Conservation (phyloP, 2,329 filamentous ascomycete species). For the Aspergillus thermomutatus region DNA sequence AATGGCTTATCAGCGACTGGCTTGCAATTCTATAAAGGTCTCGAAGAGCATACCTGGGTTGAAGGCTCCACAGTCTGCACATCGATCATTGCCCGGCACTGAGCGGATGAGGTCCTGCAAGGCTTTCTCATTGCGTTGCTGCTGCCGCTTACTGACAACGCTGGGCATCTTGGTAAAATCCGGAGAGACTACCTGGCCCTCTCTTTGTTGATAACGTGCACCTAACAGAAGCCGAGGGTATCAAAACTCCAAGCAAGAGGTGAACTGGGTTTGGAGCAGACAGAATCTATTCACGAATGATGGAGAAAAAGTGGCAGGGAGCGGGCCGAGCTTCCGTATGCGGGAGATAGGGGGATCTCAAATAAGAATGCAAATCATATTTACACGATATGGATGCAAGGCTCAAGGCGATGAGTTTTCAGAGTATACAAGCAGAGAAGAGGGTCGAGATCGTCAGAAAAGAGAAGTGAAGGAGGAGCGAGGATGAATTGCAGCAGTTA, state of each 20-base stretch:
- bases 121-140: slow-evolving; percentile 91
- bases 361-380: slow-evolving; percentile 13
- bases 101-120: slow-evolving; percentile 85
- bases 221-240: slow-evolving; percentile 11
- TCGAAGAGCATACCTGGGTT: slow-evolving; percentile 71
- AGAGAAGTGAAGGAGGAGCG: slow-evolving; percentile 3
- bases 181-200: neutral
- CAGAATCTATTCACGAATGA: slow-evolving; percentile 7
- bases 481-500: neutral
- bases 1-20: slow-evolving; percentile 4
- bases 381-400: slow-evolving; percentile 7
- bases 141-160: slow-evolving; percentile 88
- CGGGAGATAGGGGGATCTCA: slow-evolving; percentile 9
- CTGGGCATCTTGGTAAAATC: slow-evolving; percentile 57
- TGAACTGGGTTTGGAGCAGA: neutral
- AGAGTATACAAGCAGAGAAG: neutral
- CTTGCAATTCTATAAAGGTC: neutral
- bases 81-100: slow-evolving; percentile 84
- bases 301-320: slow-evolving; percentile 7
- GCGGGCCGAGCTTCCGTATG: slow-evolving; percentile 14
- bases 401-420: neutral
- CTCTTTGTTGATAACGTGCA: neutral
- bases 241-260: slow-evolving; percentile 12
- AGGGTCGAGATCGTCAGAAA: neutral
- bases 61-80: slow-evolving; percentile 85